Evolutionary conservation across 2,329 filamentous ascomycete species (phyloP).

Genomic region (Penicillium frequentans): DNA sequence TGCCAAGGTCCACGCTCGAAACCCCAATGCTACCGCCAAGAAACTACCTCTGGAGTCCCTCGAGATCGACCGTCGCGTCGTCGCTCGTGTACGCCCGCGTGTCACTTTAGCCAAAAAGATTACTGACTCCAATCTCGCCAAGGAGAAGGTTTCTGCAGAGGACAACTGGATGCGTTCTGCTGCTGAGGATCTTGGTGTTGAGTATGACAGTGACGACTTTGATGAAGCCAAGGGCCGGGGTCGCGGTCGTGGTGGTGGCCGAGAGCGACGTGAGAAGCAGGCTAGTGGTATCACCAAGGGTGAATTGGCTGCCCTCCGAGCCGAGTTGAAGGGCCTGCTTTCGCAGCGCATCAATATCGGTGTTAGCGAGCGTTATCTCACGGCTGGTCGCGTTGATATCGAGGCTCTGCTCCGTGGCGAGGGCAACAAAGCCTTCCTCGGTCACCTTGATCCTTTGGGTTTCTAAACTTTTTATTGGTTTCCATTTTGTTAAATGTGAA

Average conservation of each 20-base stretch:
- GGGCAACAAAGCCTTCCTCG: conserved; percentile 66
- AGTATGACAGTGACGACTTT: conserved; percentile 88
- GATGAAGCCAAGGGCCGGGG: conserved; percentile 65
- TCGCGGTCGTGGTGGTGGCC: conserved; percentile 71
- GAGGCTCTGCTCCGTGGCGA: conserved; percentile 67
- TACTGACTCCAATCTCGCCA: conserved; percentile 77
- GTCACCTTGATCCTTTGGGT: conserved; percentile 51
- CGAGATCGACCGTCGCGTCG: conserved; percentile 78
- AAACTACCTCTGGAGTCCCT: conserved; percentile 70
- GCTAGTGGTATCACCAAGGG: conserved; percentile 67
- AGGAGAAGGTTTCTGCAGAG: conserved; percentile 81
- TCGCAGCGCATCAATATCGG: conserved; percentile 77
- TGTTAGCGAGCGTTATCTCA: conserved; percentile 83
- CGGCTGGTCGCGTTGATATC: conserved; percentile 80
- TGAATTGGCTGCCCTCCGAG: conserved; percentile 68
- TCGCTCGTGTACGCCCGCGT: conserved; percentile 72
- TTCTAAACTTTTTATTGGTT: conserved; percentile 22
- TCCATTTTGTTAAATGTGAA: background rate
- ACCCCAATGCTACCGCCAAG: conserved; percentile 52
- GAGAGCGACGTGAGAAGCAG: conserved; percentile 73
- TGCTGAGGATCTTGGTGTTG: conserved; percentile 89
- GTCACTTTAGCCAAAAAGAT: conserved; percentile 82
- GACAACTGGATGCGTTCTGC: conserved; percentile 81
- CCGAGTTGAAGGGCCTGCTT: conserved; percentile 71
- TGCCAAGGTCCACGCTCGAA: conserved; percentile 76